Percentiles rank a stretch among this genome's conserved stretches.
These are phyloP conservation scores for Athelia psychrophila DNA, from an alignment of 1,284 basidiomycete species.

Conservation along the genomic window DNA sequence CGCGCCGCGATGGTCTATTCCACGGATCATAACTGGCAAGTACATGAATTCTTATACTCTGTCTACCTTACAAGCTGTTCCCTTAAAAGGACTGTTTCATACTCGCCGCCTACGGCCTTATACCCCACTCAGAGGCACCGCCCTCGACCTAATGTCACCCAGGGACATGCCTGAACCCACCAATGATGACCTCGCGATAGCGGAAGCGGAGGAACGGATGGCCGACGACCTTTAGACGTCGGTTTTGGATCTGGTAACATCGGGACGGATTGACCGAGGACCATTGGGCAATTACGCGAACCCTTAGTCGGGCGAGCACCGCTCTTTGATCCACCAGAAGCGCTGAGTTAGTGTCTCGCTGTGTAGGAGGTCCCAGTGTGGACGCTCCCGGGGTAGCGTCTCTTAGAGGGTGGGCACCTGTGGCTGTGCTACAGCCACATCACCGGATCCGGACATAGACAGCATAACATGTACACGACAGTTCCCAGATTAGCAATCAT, in stretches of 20 bases:
- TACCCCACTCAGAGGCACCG: constrained; percentile 10
- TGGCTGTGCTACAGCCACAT: constrained; percentile 1
- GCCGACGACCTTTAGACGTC: not conserved
- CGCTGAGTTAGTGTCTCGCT: not conserved
- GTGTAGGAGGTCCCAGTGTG: not conserved
- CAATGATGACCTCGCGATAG: not conserved
- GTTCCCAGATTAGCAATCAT: no score
- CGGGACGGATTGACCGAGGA: not conserved
- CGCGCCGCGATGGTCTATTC: constrained; percentile 20
- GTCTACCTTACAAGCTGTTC: constrained; percentile 8
- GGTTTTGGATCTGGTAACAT: not conserved
- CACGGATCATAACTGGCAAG: constrained; percentile 7
- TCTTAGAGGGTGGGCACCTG: not conserved
- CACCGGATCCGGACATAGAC: no score
- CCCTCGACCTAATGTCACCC: constrained; percentile 3
- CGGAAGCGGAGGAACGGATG: not conserved
- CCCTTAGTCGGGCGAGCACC: not conserved
- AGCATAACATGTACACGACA: no score
- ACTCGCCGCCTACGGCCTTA: constrained; percentile 16
- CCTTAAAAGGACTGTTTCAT: constrained; percentile 13
- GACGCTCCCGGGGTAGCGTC: not conserved
- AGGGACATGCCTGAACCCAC: not conserved
- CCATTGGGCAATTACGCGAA: not conserved
- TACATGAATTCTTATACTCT: constrained; percentile 21
- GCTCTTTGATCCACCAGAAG: not conserved